Evolutionary conservation across 768 basidiomycete genomes (phyloP), one percentile per base, ranked within the genome.

Genomic region (Kwoniella sp.): DNA sequence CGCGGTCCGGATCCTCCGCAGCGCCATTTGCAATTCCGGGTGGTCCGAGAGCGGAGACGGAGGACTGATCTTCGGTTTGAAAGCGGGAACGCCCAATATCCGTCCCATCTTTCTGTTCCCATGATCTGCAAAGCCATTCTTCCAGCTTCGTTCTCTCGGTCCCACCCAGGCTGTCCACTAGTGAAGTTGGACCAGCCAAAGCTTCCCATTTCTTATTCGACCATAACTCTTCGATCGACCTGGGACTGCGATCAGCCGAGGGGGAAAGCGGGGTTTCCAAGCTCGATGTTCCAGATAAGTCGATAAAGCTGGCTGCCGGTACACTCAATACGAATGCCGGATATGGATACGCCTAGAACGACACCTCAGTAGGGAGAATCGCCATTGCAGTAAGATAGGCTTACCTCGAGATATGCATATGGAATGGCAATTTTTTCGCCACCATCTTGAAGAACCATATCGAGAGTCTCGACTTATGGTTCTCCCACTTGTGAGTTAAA

Each of bases 111-210:
- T 49, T 22, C 5, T 49, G 8, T 17, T 49, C 48, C 17, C 48
- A 5, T 10, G 48, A 10, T 24, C 48, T 22, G 48, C 48, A 65
- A 21, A 76, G 62, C 77, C 77, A 79, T 44, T 75, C 71, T 19
- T 73, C 72, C 24, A 79, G 60, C 15, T 53, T 49, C 49, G 70
- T 55, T 21, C 73, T 71, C 3, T 55, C 66, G 27, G 71, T 52
- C 17, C 70, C 61, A 53, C 60, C 62, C 36, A 79, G 26, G 50
- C 76, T 69, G 44, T 77, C 67, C 53, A 77, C 48, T 51, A 78
- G 40, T 17, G 60, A 29, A 15, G 51, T 62, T 4, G 65, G 67
- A 26, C 65, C 58, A 8, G 60, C 58, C 19, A 72, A 49, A 27
- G 63, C 61, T 13, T 40, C 29, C 68, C 70, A 78, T 59, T 71